A percentile compares a stretch with the other conserved stretches of the same genome.
Evolutionary conservation across 768 basidiomycete species (phyloP).

Genomic region (Porpolomopsis calyptriformis): DNA sequence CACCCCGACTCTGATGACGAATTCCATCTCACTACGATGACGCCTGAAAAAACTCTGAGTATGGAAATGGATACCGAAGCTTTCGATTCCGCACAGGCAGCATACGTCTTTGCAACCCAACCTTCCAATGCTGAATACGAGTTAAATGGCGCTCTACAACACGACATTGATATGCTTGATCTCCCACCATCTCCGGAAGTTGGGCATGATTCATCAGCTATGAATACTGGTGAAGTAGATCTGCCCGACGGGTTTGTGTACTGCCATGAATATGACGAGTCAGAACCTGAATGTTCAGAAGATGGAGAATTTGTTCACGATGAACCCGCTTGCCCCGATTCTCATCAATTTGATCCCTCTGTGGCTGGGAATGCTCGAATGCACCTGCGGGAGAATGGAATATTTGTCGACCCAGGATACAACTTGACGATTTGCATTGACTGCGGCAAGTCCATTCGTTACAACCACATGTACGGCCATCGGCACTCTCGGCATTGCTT

Average conservation of each 20-base stretch:
- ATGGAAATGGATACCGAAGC: neutral
- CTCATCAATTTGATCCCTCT: neutral
- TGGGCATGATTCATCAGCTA: neutral
- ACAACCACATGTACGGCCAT: neutral
- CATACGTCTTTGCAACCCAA: too few species aligned
- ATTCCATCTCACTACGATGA: neutral
- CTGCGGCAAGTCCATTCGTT: neutral
- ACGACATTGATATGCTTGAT: neutral
- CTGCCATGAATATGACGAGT: neutral
- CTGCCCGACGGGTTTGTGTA: neutral
- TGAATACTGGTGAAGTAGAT: neutral
- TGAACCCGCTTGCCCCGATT: neutral
- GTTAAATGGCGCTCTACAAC: neutral
- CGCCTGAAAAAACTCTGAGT: neutral
- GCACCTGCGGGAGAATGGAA: neutral
- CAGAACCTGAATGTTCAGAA: neutral
- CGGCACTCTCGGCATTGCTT: neutral
- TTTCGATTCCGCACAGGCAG: neutral
- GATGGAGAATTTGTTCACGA: neutral
- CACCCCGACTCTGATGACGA: neutral
- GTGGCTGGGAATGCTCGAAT: neutral
- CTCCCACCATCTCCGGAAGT: neutral
- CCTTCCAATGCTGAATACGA: neutral
- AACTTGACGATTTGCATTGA: neutral
- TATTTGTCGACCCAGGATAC: neutral